Percentiles rank a stretch among this genome's conserved stretches.
These are phyloP conservation scores for Cucurbita maxima DNA, from an alignment of 306 rosid species.

Conservation along the genomic window DNA sequence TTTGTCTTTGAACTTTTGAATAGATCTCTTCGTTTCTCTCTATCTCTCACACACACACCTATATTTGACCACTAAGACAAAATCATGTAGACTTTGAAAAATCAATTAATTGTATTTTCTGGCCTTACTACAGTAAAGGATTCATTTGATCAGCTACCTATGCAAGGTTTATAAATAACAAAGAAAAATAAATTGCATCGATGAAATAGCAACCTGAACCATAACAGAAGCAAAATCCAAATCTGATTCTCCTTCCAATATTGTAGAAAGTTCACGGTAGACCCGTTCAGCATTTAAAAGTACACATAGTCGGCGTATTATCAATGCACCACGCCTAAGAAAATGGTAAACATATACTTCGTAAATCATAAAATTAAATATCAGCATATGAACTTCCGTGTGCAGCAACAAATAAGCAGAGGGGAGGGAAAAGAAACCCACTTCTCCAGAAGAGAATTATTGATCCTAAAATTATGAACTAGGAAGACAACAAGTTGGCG, in stretches of 20 bases:
- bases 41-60: not conserved
- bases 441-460: conserved; percentile 85
- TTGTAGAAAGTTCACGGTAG: conserved; percentile 74
- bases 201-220: conserved; percentile 69
- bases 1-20: not conserved
- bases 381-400: not conserved
- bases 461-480: conserved; percentile 59
- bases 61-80: not conserved
- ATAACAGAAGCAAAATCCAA: conserved; percentile 81
- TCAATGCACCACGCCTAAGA: conserved; percentile 88
- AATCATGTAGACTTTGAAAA: not conserved
- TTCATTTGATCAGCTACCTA: not conserved
- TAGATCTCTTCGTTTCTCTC: not conserved
- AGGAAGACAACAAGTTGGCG: conserved; percentile 72
- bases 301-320: conserved; percentile 87
- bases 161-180: conserved; percentile 4
- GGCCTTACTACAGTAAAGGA: not conserved
- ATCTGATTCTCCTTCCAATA: conserved; percentile 71
- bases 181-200: conserved; percentile 3
- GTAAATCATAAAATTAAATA: not conserved
- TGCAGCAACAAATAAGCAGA: not conserved
- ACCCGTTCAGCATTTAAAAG: conserved; percentile 90
- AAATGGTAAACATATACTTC: conserved; percentile 7
- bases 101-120: not conserved
- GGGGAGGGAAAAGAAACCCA: conserved; percentile 21